Evolutionary conservation across 2,329 filamentous ascomycete species (phyloP).

Genomic region (Xylariaceae sp.): DNA sequence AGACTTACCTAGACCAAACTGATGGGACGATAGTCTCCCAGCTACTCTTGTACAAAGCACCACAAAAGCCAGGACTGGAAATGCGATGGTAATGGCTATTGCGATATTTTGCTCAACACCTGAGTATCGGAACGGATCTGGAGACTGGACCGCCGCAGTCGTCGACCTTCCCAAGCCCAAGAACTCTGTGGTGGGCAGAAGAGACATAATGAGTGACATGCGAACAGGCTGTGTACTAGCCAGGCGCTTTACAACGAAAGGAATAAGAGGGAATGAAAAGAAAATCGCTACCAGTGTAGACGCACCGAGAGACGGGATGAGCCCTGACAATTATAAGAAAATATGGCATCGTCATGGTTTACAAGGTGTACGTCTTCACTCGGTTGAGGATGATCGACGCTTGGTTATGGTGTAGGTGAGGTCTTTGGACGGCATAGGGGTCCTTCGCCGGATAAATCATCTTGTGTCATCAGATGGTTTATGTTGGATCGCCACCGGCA

Average conservation of each 20-base stretch:
- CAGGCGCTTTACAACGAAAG: conserved; percentile 1
- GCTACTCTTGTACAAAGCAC: conserved; percentile 20
- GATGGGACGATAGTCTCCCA: conserved; percentile 19
- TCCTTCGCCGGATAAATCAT: conserved; percentile 17
- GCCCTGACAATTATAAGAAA: conserved; percentile 7
- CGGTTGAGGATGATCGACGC: conserved; percentile 11
- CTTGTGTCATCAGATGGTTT: conserved; percentile 18
- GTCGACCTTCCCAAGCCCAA: conserved; percentile 7
- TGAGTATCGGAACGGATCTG: conserved; percentile 15
- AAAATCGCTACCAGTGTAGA: conserved; percentile 1
- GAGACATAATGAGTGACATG: conserved; percentile 7
- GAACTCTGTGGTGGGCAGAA: conserved; percentile 2
- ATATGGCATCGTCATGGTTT: not conserved
- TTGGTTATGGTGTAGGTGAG: conserved; percentile 7
- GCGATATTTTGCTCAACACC: conserved; percentile 18
- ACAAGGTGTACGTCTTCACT: not conserved
- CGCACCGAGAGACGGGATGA: conserved; percentile 8
- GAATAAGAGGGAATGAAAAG: not conserved
- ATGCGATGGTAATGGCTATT: conserved; percentile 18
- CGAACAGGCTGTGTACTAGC: not conserved
- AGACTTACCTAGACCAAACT: conserved; percentile 22
- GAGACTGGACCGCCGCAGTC: conserved; percentile 1
- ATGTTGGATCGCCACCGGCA: conserved; percentile 16
- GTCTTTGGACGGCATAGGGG: conserved; percentile 7
- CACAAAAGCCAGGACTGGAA: conserved; percentile 20